Evolutionary conservation across 192 early-diverging fungal genomes (phyloP).

Genomic region (Coemansia sp.): DNA sequence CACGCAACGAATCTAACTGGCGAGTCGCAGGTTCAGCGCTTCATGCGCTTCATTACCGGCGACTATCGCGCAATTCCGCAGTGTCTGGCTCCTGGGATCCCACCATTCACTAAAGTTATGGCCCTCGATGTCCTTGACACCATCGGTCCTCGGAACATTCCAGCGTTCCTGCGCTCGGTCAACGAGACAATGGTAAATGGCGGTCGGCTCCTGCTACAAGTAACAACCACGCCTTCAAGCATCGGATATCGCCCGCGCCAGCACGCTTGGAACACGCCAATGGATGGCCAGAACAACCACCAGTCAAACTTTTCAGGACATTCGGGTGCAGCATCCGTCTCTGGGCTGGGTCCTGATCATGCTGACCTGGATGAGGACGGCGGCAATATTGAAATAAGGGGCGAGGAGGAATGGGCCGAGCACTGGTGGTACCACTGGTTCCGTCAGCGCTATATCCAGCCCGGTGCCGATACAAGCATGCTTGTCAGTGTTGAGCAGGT

Average conservation of each 20-base stretch:
- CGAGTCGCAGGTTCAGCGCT: conserved; percentile 43
- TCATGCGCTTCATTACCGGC: conserved; percentile 42
- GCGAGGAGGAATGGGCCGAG: conserved; percentile 45
- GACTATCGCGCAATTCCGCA: conserved; percentile 45
- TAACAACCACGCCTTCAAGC: conserved; percentile 49
- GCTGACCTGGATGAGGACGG: not conserved
- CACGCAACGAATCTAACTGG: conserved; percentile 46
- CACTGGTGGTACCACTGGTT: conserved; percentile 58
- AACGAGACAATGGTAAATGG: conserved; percentile 25
- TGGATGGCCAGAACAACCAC: not conserved
- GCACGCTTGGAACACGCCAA: not conserved
- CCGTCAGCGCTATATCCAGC: conserved; percentile 44
- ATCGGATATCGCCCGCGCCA: conserved; percentile 21
- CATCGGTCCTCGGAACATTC: conserved; percentile 34
- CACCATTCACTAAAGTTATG: conserved; percentile 47
- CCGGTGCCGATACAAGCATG: conserved; percentile 50
- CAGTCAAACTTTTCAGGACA: not conserved
- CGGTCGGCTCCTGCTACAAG: conserved; percentile 41
- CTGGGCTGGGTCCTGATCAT: not conserved
- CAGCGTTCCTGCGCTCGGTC: conserved; percentile 29
- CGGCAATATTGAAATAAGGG: not conserved
- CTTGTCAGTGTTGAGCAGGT: conserved; percentile 41
- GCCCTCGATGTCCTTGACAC: conserved; percentile 47
- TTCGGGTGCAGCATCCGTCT: not conserved
- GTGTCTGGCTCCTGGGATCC: conserved; percentile 38